phyloP scores from a whole-genome alignment of 169 alveolate genomes.

The Haemoproteus tartakovskyi region DNA sequence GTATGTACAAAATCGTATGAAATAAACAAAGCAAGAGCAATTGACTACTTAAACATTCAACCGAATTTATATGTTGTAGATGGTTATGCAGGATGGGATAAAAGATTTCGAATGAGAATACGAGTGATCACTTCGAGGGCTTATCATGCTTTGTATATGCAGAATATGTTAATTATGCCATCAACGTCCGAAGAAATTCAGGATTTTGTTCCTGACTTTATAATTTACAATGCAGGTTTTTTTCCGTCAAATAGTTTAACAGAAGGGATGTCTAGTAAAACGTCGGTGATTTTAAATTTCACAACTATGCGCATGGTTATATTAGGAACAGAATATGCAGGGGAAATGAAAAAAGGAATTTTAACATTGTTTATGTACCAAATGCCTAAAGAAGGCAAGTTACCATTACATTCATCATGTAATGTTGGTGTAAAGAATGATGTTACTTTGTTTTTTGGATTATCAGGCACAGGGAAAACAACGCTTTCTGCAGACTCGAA shows the following conservation, averaged over 20 bases:
- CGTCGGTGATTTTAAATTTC: constrained; percentile 89
- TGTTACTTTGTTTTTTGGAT: constrained; percentile 94
- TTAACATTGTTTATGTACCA: constrained; percentile 90
- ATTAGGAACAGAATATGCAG: constrained; percentile 96
- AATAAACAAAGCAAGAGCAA: constrained; percentile 88
- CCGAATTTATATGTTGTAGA: constrained; percentile 90
- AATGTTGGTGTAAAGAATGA: constrained; percentile 91
- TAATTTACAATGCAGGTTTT: constrained; percentile 92
- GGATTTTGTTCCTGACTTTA: constrained; percentile 86
- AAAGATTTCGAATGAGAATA: constrained; percentile 85
- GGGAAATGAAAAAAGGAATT: constrained; percentile 96
- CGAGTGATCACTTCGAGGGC: constrained; percentile 90
- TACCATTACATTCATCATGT: constrained; percentile 96
- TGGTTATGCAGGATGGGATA: constrained; percentile 98
- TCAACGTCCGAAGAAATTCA: constrained; percentile 85
- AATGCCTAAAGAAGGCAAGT: constrained; percentile 89
- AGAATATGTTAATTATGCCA: constrained; percentile 90
- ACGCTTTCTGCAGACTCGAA: constrained; percentile 94
- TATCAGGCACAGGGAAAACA: constrained; percentile 98
- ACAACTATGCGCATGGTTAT: constrained; percentile 89
- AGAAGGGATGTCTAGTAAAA: constrained; percentile 82
- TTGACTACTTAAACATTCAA: constrained; percentile 87
- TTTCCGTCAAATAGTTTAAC: constrained; percentile 89
- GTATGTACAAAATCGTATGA: constrained; percentile 84
- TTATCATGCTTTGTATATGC: constrained; percentile 97